These are phyloP conservation scores for Pistacia integerrima DNA, from an alignment of 345 rosid genomes.

Conservation along the genomic window DNA sequence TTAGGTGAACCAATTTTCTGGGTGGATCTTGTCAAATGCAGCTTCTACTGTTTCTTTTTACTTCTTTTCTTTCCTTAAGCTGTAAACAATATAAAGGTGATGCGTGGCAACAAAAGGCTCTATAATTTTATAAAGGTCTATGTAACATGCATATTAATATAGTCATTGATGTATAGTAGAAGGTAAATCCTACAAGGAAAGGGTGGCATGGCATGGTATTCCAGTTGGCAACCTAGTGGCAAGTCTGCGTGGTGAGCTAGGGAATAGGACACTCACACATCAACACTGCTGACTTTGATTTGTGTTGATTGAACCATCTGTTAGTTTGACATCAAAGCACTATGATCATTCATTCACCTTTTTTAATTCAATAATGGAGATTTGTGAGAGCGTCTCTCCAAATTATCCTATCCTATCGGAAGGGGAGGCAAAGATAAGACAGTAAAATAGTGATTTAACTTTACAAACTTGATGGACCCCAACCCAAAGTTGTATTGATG, in stretches of 20 bases:
- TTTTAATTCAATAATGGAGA: constrained; percentile 23
- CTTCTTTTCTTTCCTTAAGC: not conserved
- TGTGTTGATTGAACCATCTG: constrained; percentile 6
- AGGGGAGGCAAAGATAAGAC: constrained; percentile 1
- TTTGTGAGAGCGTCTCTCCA: not conserved
- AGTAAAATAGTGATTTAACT: constrained; percentile 13
- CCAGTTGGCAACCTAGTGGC: constrained; percentile 23
- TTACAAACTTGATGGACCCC: not conserved
- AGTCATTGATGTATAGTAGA: constrained; percentile 17
- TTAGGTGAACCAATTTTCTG: not conserved
- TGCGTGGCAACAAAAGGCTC: not conserved
- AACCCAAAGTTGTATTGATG: constrained; percentile 12
- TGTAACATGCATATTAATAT: constrained; percentile 6
- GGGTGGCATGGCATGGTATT: not conserved
- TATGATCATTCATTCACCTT: constrained; percentile 1
- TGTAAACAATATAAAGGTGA: not conserved
- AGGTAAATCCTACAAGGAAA: constrained; percentile 19
- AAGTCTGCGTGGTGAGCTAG: not conserved
- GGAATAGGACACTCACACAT: not conserved
- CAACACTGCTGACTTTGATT: too few relatives aligned
- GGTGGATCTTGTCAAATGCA: not conserved
- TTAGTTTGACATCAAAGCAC: constrained; percentile 6
- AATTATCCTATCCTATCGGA: not conserved
- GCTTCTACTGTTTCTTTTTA: not conserved
- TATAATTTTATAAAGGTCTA: not conserved